Conservation (phyloP, 371 early-diverging fungal species). For the Choanephora cucurbitarum region DNA sequence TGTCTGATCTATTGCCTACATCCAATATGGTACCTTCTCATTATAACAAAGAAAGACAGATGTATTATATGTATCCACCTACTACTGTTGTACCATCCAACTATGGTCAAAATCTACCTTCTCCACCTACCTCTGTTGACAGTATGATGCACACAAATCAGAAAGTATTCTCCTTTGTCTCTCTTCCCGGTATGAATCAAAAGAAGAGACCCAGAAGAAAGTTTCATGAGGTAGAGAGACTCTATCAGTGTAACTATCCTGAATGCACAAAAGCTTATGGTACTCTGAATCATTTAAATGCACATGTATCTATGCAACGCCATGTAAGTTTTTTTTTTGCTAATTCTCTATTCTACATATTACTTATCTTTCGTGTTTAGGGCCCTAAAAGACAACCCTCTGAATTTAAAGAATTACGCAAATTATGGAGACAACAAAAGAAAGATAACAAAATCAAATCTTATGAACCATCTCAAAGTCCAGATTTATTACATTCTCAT, state of each 20-base stretch:
- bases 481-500: neutral
- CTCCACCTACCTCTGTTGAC: conserved; percentile 34
- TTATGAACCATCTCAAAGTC: too few species aligned
- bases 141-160: conserved; percentile 21
- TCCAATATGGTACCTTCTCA: too few species aligned
- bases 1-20: conserved; percentile 46
- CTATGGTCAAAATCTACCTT: conserved; percentile 22
- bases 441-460: conserved; percentile 43
- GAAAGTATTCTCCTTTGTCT: conserved; percentile 66
- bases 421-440: conserved; percentile 54
- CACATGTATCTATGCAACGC: conserved; percentile 73
- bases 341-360: neutral
- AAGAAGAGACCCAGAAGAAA: conserved; percentile 72
- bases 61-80: conserved; percentile 6
- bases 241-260: conserved; percentile 64
- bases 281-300: conserved; percentile 73
- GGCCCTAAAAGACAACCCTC: conserved; percentile 49
- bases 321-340: conserved; percentile 68
- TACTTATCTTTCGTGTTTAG: conserved; percentile 13
- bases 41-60: neutral
- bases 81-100: neutral
- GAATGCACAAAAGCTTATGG: conserved; percentile 72
- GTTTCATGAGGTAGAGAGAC: conserved; percentile 72
- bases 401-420: conserved; percentile 69
- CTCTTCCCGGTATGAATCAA: conserved; percentile 61